Conservation (phyloP, 768 basidiomycete species). For the Mycena galopus region DNA sequence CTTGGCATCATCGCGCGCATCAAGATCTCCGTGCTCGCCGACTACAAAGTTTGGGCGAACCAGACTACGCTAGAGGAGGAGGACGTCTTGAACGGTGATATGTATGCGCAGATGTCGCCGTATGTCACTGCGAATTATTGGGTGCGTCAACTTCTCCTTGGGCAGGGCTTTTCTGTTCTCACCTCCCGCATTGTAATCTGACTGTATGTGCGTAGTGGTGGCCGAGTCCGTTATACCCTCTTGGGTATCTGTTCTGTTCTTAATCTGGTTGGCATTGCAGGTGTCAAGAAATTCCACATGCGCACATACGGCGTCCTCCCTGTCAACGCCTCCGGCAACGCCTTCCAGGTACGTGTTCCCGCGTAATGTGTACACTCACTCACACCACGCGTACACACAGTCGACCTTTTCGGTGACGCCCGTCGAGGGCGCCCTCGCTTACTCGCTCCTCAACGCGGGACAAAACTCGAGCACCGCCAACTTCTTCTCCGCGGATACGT, state of each 20-base stretch:
- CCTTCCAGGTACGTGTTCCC: conserved; percentile 47
- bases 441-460: conserved; percentile 47
- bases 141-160: conserved; percentile 39
- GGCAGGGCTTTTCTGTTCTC: too few species aligned
- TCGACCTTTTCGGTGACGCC: conserved; percentile 52
- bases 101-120: conserved; percentile 48
- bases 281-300: conserved; percentile 52
- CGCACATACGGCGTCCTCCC: conserved; percentile 52
- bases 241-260: background rate
- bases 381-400: conserved; percentile 30
- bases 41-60: conserved; percentile 54
- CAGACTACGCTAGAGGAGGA: conserved; percentile 50
- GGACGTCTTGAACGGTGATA: conserved; percentile 49
- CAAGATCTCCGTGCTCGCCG: conserved; percentile 47
- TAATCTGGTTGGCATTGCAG: conserved; percentile 26
- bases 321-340: conserved; percentile 43
- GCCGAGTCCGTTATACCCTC: conserved; percentile 38
- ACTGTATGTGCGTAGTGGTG: too few species aligned
- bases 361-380: background rate
- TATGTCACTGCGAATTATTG: conserved; percentile 56
- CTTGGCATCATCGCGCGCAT: conserved; percentile 51
- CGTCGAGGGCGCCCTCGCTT: conserved; percentile 45
- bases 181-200: too few species aligned
- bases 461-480: conserved; percentile 50
- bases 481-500: conserved; percentile 48